These are phyloP conservation scores for Prinsepia uniflora DNA, from an alignment of 306 rosid species.

Conservation along the genomic window DNA sequence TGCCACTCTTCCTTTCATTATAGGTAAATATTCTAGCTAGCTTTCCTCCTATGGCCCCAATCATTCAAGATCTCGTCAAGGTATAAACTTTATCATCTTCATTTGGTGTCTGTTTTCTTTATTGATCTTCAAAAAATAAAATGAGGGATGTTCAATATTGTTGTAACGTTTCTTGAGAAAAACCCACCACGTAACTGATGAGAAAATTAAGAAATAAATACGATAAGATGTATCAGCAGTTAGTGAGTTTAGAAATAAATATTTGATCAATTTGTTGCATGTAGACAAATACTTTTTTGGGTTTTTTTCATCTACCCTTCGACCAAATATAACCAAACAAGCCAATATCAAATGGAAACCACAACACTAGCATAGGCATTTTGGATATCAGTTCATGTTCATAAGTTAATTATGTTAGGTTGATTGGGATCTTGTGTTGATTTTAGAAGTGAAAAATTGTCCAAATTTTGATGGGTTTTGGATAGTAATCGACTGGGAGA, in stretches of 20 bases:
- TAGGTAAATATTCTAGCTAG: conserved; percentile 10
- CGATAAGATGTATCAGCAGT: too few relatives aligned
- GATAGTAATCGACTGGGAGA: too few relatives aligned
- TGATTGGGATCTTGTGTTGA: background rate
- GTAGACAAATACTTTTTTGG: background rate
- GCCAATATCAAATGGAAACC: too few relatives aligned
- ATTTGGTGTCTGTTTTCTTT: background rate
- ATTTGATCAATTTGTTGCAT: background rate
- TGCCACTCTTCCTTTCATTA: conserved; percentile 32
- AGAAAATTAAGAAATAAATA: too few relatives aligned
- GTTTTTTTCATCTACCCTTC: too few relatives aligned
- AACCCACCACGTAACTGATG: too few relatives aligned
- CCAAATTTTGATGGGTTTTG: background rate
- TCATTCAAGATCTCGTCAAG: background rate
- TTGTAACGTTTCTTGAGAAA: background rate
- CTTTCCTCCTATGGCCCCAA: background rate
- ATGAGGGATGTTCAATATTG: background rate
- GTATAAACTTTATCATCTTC: background rate
- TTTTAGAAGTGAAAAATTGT: background rate
- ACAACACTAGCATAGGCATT: background rate
- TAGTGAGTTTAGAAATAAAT: background rate
- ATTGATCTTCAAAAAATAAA: background rate
- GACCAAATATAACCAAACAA: background rate
- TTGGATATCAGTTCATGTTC: background rate
- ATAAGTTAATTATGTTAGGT: background rate